Evolutionary conservation across 306 rosid species (phyloP).

Genomic region (Begonia masoniana): DNA sequence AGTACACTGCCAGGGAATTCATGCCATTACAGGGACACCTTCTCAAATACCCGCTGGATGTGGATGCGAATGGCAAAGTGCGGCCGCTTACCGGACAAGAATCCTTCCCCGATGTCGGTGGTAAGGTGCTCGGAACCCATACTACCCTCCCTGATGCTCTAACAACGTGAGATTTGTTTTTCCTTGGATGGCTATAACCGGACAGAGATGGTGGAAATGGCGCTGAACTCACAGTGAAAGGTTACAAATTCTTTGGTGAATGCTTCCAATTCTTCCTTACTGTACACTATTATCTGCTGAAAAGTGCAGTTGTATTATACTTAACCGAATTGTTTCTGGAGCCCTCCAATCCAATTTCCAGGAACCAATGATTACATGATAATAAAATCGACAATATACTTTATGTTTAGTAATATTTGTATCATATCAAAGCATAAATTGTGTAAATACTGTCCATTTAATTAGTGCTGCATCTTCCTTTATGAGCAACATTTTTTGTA

Average conservation of each 20-base stretch:
- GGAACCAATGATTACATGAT: too few species aligned
- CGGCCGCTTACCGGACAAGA: constrained; percentile 25
- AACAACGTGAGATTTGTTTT: constrained; percentile 20
- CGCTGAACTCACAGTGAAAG: too few species aligned
- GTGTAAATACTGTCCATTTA: too few species aligned
- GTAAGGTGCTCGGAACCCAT: constrained; percentile 40
- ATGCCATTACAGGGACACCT: constrained; percentile 65
- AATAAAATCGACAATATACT: too few species aligned
- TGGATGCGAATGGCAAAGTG: constrained; percentile 25
- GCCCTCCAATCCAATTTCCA: too few species aligned
- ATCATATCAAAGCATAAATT: too few species aligned
- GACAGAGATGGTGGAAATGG: too few species aligned
- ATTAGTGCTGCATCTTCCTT: too few species aligned
- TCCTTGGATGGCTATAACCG: not conserved
- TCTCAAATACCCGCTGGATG: constrained; percentile 30
- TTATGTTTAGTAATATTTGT: too few species aligned
- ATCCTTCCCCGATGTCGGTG: constrained; percentile 47
- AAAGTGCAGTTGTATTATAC: not conserved
- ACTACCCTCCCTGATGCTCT: constrained; percentile 43
- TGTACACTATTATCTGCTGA: not conserved
- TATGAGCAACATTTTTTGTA: too few species aligned
- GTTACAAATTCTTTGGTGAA: not conserved
- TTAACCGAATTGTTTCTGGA: not conserved
- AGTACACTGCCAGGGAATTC: constrained; percentile 31
- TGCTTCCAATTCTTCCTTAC: not conserved